Conservation (phyloP, 1,139 yeast species). For the Yamadazyma taylorii region DNA sequence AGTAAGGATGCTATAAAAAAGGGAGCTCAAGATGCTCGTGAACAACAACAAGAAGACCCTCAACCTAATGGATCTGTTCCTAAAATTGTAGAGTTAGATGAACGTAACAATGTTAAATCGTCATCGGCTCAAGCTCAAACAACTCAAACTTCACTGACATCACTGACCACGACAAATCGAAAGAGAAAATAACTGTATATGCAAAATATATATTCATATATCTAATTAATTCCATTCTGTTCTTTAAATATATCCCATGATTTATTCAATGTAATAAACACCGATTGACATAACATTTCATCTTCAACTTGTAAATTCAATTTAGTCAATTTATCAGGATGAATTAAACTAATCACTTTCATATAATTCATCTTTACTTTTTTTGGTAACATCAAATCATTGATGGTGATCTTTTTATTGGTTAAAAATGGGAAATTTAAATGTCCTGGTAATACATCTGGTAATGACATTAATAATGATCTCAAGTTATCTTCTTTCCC, state of each 20-base stretch:
- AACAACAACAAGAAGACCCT: too few relatives aligned
- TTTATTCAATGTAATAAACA: constrained; percentile 76
- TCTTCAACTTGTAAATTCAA: constrained; percentile 55
- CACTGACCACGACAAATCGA: constrained; percentile 6
- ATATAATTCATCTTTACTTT: constrained; percentile 84
- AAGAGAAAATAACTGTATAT: constrained; percentile 6
- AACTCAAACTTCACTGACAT: neutral
- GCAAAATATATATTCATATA: too few relatives aligned
- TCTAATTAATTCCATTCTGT: constrained; percentile 24
- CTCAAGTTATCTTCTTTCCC: constrained; percentile 82
- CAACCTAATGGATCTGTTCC: constrained; percentile 12
- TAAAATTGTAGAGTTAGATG: constrained; percentile 18
- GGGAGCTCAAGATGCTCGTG: constrained; percentile 10
- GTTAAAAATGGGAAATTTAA: constrained; percentile 60
- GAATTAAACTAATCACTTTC: constrained; percentile 92
- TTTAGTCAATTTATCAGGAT: constrained; percentile 77
- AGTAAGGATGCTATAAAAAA: constrained; percentile 19
- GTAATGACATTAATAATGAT: constrained; percentile 66
- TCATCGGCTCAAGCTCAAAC: constrained; percentile 4
- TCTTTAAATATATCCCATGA: constrained; percentile 90
- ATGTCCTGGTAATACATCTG: constrained; percentile 55
- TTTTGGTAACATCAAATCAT: constrained; percentile 86
- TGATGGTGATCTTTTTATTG: constrained; percentile 39
- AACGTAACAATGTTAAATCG: constrained; percentile 6
- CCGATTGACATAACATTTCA: constrained; percentile 82